Conservation (phyloP, 2,329 filamentous ascomycete genomes). For the Aureobasidium sp. region DNA sequence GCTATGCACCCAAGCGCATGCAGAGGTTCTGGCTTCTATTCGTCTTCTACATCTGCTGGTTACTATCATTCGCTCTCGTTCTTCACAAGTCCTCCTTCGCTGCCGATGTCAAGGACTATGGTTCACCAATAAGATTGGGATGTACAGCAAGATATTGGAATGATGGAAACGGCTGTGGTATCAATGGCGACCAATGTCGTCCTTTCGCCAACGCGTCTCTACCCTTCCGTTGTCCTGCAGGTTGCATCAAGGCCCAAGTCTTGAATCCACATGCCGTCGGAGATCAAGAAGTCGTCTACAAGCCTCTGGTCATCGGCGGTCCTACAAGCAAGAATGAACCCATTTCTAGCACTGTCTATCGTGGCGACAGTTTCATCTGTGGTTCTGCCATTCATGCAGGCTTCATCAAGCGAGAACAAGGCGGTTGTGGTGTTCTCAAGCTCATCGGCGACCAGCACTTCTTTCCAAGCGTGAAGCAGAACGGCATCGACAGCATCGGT, state of each 20-base stretch:
- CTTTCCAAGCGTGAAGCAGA: constrained; percentile 57
- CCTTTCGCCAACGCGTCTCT: constrained; percentile 66
- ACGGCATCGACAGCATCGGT: constrained; percentile 67
- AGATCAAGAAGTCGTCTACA: constrained; percentile 53
- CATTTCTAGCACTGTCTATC: constrained; percentile 57
- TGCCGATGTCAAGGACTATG: constrained; percentile 60
- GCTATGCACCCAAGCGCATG: constrained; percentile 51
- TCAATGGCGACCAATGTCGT: constrained; percentile 67
- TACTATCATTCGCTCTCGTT: constrained; percentile 62
- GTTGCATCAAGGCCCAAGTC: constrained; percentile 58
- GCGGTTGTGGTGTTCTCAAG: constrained; percentile 75
- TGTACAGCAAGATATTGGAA: constrained; percentile 66
- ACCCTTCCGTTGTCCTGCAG: constrained; percentile 67
- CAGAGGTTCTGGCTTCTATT: constrained; percentile 55
- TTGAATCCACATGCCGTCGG: constrained; percentile 71
- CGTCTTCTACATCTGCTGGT: constrained; percentile 59
- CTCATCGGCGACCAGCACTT: constrained; percentile 61
- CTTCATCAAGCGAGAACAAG: constrained; percentile 61
- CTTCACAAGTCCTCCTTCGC: constrained; percentile 56
- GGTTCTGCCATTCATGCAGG: constrained; percentile 78
- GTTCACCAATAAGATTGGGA: constrained; percentile 56
- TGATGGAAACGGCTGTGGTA: constrained; percentile 62
- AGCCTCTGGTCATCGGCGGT: constrained; percentile 49
- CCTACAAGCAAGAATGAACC: constrained; percentile 34
- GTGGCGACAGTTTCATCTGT: constrained; percentile 85